These are phyloP conservation scores for Triangularia verruculosa DNA, from an alignment of 2,329 filamentous ascomycete genomes.

Conservation along the genomic window DNA sequence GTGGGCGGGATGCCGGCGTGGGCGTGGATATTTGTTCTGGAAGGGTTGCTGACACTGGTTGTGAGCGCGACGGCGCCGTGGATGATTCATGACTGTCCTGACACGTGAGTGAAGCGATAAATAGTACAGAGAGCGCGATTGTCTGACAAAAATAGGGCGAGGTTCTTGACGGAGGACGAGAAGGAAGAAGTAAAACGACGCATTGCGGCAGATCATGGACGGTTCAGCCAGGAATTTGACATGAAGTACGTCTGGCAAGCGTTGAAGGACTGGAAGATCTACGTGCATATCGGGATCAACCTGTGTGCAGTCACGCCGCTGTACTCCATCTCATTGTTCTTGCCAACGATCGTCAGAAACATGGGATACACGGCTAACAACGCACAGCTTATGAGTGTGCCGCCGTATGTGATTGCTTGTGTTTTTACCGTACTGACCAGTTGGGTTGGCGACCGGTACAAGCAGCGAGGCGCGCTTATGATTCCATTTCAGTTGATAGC, in stretches of 20 bases:
- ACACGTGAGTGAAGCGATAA: slow-evolving; percentile 30
- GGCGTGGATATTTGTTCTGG: slow-evolving; percentile 67
- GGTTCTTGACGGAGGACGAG: slow-evolving; percentile 46
- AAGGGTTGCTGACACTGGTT: slow-evolving; percentile 44
- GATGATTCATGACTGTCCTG: slow-evolving; percentile 63
- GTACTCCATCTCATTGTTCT: slow-evolving; percentile 57
- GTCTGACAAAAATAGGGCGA: slow-evolving; percentile 58
- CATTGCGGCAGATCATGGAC: slow-evolving; percentile 28
- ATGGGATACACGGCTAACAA: slow-evolving; percentile 47
- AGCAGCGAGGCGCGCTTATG: slow-evolving; percentile 59
- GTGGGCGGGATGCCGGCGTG: slow-evolving; percentile 58
- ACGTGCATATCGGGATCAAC: slow-evolving; percentile 61
- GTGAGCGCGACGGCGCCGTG: slow-evolving; percentile 47
- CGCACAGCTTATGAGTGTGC: slow-evolving; percentile 64
- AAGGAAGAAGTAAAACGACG: slow-evolving; percentile 40
- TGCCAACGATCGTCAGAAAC: slow-evolving; percentile 57
- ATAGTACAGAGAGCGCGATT: slow-evolving; percentile 43
- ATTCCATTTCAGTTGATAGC: slow-evolving; percentile 60
- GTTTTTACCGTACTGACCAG: slow-evolving; percentile 39
- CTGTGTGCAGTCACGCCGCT: slow-evolving; percentile 53
- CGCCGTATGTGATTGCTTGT: slow-evolving; percentile 56
- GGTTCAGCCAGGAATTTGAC: slow-evolving; percentile 61
- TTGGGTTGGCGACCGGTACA: slow-evolving; percentile 58
- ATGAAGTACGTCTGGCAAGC: slow-evolving; percentile 66
- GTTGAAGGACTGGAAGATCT: slow-evolving; percentile 63